phyloP scores from a whole-genome alignment of 306 rosid genomes.

The Gynostemma pentaphyllum region DNA sequence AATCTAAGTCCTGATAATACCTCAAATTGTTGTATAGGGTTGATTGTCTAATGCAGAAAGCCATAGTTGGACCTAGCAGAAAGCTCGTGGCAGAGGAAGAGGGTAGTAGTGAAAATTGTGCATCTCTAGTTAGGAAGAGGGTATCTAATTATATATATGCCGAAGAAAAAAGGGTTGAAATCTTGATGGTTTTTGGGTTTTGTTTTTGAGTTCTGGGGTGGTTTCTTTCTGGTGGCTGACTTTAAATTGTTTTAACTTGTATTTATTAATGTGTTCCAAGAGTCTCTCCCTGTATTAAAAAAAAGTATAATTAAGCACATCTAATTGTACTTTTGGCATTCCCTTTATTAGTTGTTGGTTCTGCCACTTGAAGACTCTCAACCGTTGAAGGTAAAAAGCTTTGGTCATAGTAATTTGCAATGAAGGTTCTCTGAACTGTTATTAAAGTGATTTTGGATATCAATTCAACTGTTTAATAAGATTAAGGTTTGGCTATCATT shows the following conservation, averaged over 20 bases:
- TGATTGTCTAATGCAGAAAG: slow-evolving; percentile 42
- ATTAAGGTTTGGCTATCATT: too few relatives aligned
- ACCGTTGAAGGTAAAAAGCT: background rate
- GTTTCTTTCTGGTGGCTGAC: slow-evolving; percentile 51
- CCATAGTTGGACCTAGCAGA: slow-evolving; percentile 36
- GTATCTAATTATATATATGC: slow-evolving; percentile 19
- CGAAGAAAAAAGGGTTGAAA: slow-evolving; percentile 25
- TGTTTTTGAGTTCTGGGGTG: slow-evolving; percentile 35
- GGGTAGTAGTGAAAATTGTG: slow-evolving; percentile 39
- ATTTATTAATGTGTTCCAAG: background rate
- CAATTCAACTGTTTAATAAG: too few relatives aligned
- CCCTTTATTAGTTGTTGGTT: background rate
- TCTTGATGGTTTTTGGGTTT: slow-evolving; percentile 35
- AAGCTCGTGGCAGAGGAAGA: slow-evolving; percentile 39
- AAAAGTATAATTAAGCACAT: background rate
- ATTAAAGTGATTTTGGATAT: background rate
- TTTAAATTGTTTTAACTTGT: slow-evolving; percentile 16
- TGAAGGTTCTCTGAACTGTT: background rate
- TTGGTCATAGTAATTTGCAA: background rate
- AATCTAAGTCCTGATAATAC: slow-evolving; percentile 14
- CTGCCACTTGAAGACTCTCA: background rate
- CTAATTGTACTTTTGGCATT: background rate
- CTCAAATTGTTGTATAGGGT: slow-evolving; percentile 52
- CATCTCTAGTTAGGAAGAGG: slow-evolving; percentile 50
- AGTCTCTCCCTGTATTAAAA: background rate